Base-by-base conservation (phyloP, 805 yeast genomes). In the Yarrowia keelungensis region DNA sequence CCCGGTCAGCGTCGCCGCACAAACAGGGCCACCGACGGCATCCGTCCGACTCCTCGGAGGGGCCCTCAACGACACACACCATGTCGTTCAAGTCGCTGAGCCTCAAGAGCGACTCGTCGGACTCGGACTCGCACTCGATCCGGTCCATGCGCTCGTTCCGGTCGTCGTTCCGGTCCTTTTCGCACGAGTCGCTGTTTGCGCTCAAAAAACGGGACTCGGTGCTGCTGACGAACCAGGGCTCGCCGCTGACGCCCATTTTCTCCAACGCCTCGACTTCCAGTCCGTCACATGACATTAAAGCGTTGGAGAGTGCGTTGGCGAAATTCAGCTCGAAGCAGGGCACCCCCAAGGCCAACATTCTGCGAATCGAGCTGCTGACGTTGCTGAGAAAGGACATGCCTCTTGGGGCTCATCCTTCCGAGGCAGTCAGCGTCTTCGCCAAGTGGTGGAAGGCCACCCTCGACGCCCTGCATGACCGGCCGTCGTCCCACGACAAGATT, bases 321-420 rank as follows among this genome's bases (percentile, higher is more conserved):
- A 73, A 74, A 69, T 77, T 77, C 58, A 22, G 67, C 26, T 65
- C 76, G 8, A 74, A 77, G 26, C 58, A 76, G 36, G 78, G 79
- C 14, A 72, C 76, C 32, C 72, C 73, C 67, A 75, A 75, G 68
- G 76, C 81, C 19, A 81, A 80, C 68, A 75, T 77, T 9, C 74
- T 80, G n/a, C 77, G 83, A 5, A 85, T 69, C 75, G 86, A 73
- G 76, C 77, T 72, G 73, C 81, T 75, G 70, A 83, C 78, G 67
- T 79, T 79, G 69, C 71, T 81, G 26, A 72, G 83, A 1, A 69
- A 74, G 15, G 61, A 42, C 5, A 15, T 47, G 5, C 67, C 68
- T 16, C 70, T 49, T 15, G 69, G 68, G 9, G 70, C 72, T 26
- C 74, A 70, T 11, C 69, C 71, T n/a, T 70, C 69, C 14, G 73